These are phyloP conservation scores for Sinapis alba DNA, from an alignment of 441 rosid genomes.

Conservation along the genomic window DNA sequence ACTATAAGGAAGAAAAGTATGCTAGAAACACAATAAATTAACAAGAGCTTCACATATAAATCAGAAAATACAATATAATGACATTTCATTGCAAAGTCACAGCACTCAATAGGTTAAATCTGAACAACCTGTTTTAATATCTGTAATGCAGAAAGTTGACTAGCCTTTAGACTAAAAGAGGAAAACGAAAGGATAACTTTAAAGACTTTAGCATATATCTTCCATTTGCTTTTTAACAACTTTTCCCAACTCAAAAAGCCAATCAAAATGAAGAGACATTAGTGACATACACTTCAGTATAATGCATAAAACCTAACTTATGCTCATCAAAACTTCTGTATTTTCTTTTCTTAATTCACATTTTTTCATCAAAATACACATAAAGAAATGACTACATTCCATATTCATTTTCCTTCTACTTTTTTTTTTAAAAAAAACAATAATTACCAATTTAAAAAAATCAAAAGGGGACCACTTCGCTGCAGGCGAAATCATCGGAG, in stretches of 20 bases:
- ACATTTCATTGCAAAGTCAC: not conserved
- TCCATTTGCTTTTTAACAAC: conserved; percentile 30
- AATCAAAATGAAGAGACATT: conserved; percentile 9
- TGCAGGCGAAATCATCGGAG: conserved; percentile 73
- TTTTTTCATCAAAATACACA: not conserved
- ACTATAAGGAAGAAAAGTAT: not conserved
- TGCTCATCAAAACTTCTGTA: not conserved
- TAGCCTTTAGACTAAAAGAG: conserved; percentile 12
- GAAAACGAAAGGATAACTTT: conserved; percentile 11
- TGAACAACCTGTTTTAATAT: not conserved
- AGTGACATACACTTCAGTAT: not conserved
- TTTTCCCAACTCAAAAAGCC: conserved; percentile 33
- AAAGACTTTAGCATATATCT: conserved; percentile 30
- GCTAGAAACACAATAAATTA: not conserved
- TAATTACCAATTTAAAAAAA: conserved; percentile 16
- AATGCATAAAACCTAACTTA: conserved; percentile 1
- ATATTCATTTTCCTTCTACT: not conserved
- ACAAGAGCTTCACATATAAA: conserved; percentile 15
- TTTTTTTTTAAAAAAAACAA: not conserved
- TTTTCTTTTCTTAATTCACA: not conserved
- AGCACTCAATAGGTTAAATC: not conserved
- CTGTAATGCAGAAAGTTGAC: conserved; percentile 21
- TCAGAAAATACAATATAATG: conserved; percentile 15
- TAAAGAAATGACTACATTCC: not conserved
- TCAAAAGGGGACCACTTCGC: conserved; percentile 80